Evolutionary conservation across 73 alveolate genomes (phyloP).

Genomic region (Paramecium sexaurelia): DNA sequence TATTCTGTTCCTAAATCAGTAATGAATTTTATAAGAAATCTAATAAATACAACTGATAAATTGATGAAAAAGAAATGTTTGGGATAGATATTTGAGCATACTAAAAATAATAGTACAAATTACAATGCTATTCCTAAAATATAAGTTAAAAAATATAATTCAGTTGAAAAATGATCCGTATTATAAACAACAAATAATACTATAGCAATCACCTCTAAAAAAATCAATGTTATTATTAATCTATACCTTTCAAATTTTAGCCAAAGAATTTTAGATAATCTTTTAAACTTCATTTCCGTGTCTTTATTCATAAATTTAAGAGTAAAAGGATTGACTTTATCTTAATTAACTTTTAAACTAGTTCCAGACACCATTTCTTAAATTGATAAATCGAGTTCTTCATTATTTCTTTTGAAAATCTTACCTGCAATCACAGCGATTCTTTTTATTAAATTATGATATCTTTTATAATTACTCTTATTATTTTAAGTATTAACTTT

Average conservation of each 20-base stretch:
- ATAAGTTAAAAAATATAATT: neutral
- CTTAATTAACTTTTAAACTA: conserved; percentile 13
- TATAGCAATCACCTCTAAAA: conserved; percentile 2
- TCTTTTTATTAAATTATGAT: conserved; percentile 52
- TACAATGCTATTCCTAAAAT: neutral
- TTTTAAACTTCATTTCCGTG: conserved; percentile 43
- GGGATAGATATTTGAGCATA: neutral
- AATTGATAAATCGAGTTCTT: conserved; percentile 15
- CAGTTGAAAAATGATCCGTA: neutral
- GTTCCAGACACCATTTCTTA: conserved; percentile 52
- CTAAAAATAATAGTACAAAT: neutral
- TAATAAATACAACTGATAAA: neutral
- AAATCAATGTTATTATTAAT: neutral
- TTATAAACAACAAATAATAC: neutral
- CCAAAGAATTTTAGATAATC: conserved; percentile 32
- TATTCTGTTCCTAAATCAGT: neutral
- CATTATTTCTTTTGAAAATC: conserved; percentile 12
- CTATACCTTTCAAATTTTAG: neutral
- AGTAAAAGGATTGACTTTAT: conserved; percentile 19
- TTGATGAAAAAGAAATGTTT: conserved; percentile 45
- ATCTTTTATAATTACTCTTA: neutral
- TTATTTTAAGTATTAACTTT: neutral
- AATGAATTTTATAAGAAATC: conserved; percentile 1
- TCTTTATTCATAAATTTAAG: conserved; percentile 40
- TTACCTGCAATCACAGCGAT: conserved; percentile 43